These are phyloP conservation scores for Ananas comosus DNA, from an alignment of 176 grass and related monocot species.

Conservation along the genomic window DNA sequence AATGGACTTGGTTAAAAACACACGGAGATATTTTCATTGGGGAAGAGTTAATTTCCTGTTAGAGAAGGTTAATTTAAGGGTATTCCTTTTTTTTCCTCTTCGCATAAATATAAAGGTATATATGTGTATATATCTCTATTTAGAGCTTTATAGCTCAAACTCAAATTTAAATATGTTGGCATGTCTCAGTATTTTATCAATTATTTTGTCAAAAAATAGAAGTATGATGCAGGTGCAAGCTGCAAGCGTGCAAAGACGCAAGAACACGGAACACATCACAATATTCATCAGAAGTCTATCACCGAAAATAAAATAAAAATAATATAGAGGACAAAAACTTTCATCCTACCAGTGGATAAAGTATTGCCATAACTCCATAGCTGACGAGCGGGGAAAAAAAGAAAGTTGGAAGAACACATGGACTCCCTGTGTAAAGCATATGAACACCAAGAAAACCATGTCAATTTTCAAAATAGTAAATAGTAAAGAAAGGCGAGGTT, in stretches of 20 bases:
- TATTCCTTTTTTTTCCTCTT: no score
- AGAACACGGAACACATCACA: no score
- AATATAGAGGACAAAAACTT: slow-evolving; percentile 1
- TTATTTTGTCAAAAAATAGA: slow-evolving; percentile 6
- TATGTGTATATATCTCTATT: no score
- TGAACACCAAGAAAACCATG: slow-evolving; percentile 4
- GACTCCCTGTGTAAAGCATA: slow-evolving; percentile 49
- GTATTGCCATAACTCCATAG: slow-evolving; percentile 84
- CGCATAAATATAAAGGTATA: no score
- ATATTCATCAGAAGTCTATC: neutral
- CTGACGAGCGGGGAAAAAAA: slow-evolving; percentile 81
- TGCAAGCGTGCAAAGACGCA: neutral
- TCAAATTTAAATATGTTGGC: no score
- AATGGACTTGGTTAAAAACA: neutral
- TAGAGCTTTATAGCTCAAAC: no score
- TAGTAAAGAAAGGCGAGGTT: slow-evolving; percentile 10
- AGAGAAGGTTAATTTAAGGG: no score
- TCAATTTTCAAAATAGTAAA: slow-evolving; percentile 18
- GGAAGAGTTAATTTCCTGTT: no score
- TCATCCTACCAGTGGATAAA: slow-evolving; percentile 83
- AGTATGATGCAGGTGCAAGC: no score
- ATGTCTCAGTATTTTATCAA: no score
- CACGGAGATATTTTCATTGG: no score
- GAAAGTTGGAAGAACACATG: slow-evolving; percentile 74
- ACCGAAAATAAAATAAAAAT: neutral